Base-by-base conservation (phyloP, 163 green algal species). In the Prototheca stagnorum region DNA sequence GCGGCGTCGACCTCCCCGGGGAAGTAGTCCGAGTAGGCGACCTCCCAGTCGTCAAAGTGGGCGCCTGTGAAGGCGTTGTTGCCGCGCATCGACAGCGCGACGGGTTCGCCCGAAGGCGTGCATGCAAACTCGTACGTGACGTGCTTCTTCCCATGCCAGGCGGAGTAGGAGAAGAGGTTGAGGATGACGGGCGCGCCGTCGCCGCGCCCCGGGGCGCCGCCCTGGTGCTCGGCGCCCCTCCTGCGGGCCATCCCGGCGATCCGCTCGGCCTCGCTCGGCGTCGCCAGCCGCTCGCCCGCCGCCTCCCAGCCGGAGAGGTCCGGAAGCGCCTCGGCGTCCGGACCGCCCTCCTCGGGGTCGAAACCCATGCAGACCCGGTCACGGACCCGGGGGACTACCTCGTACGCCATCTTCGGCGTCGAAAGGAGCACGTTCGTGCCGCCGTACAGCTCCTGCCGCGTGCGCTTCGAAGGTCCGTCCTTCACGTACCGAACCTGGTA, bases 41-140 rank as follows among this genome's bases (percentile, higher is more conserved):
- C 53, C 3, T 67, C 39, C 45, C 61, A 76, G 37, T 72, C 54
- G 49, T 74, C 68, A 56, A 75, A 75, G 42, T 78, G 68, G 7
- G 54, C n/a, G 2, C 66, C 66, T 25, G 17, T 46, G 19, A 72
- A 57, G 35, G 68, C 35, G 21, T 78, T 60, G 20, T 58, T 61
- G 12, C 70, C 70, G 40, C 59, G 57, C 57, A 74, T 67, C 50
- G 69, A 47, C 45, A 79, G 52, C 3, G 59, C 47, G n/a, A 71
- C 7, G 3, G 70, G 69, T 4, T 35, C 39, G 1, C 47, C 64
- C 34, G 63, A 53, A 23, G 45, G 22, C 2, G 42, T 33, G 7
- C 28, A 33, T 33, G 69, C 64, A 8, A 71, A 73, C 9, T 35
- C 49, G 49, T 76, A 76, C 3, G 61, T 23, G 2, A 64, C 56